Evolutionary conservation across 805 yeast species (phyloP).

Genomic region (Blastobotrys muscicola): DNA sequence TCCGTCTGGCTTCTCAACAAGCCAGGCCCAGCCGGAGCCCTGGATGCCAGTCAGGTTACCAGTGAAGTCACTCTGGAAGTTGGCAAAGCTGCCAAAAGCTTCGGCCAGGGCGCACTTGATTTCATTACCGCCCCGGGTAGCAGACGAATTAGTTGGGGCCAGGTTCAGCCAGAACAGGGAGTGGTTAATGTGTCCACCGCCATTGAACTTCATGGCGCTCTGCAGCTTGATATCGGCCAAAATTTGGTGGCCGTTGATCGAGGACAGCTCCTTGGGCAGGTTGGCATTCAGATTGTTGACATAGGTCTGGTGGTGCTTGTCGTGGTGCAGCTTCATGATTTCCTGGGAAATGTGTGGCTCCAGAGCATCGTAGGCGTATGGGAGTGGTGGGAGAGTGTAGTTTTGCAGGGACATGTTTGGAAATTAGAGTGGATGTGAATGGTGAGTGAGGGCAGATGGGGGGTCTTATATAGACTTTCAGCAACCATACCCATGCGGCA

Average conservation of each 20-base stretch:
- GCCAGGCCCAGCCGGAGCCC: conserved; percentile 92
- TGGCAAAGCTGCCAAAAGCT: conserved; percentile 66
- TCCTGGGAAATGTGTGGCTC: conserved; percentile 16
- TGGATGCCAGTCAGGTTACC: conserved; percentile 70
- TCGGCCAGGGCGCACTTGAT: conserved; percentile 45
- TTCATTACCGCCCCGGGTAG: conserved; percentile 43
- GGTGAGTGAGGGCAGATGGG: background rate
- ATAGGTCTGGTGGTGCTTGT: conserved; percentile 84
- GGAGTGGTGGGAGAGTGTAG: conserved; percentile 11
- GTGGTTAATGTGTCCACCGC: conserved; percentile 85
- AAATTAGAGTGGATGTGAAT: background rate
- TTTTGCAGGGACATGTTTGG: background rate
- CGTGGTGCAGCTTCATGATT: conserved; percentile 44
- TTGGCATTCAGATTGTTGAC: conserved; percentile 77
- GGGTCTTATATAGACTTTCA: background rate
- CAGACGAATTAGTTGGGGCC: conserved; percentile 58
- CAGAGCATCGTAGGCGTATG: conserved; percentile 15
- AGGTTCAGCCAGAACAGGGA: conserved; percentile 75
- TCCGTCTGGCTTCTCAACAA: conserved; percentile 65
- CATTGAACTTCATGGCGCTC: conserved; percentile 74
- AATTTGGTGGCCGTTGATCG: conserved; percentile 47
- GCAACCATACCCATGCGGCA: too few species aligned
- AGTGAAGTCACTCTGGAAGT: conserved; percentile 52
- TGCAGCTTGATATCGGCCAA: conserved; percentile 49
- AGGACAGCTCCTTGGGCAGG: conserved; percentile 57